phyloP scores from a whole-genome alignment of 225 moss, liverwort and hornwort genomes.

The Physcomitrium patens region DNA sequence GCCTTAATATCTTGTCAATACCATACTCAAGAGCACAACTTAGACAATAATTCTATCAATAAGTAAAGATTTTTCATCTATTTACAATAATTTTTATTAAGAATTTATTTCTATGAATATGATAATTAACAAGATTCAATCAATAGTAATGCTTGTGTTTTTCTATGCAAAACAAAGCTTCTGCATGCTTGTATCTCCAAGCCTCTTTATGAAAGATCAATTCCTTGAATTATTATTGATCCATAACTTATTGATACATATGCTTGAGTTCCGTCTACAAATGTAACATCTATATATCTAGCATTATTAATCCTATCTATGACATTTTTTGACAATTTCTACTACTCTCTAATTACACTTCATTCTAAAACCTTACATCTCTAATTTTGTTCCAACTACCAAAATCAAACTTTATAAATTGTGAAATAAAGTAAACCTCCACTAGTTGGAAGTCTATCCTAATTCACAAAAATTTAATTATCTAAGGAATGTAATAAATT shows the following conservation, averaged over 20 bases:
- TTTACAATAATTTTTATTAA: background rate
- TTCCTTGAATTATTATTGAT: constrained; percentile 50
- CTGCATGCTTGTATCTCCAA: constrained; percentile 37
- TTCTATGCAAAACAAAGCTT: constrained; percentile 37
- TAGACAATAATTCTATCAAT: background rate
- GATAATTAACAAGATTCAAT: background rate
- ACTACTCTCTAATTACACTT: background rate
- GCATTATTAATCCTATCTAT: constrained; percentile 54
- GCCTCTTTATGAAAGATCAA: constrained; percentile 46
- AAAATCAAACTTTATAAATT: background rate
- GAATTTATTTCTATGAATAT: background rate
- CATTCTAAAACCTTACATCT: constrained; percentile 26
- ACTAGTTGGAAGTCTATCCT: too few species aligned
- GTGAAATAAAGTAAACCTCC: too few species aligned
- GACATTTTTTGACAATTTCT: constrained; percentile 36
- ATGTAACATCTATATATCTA: constrained; percentile 59
- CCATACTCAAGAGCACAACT: background rate
- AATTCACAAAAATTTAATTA: too few species aligned
- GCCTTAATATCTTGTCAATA: background rate
- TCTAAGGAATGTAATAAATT: too few species aligned
- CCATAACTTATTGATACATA: constrained; percentile 44
- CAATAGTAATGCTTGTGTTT: constrained; percentile 31
- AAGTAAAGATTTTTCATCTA: too few species aligned
- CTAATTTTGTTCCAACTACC: background rate
- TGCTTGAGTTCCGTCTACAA: constrained; percentile 61